These are phyloP conservation scores for Cyamopsis tetragonoloba DNA, from an alignment of 306 rosid genomes.

Conservation along the genomic window DNA sequence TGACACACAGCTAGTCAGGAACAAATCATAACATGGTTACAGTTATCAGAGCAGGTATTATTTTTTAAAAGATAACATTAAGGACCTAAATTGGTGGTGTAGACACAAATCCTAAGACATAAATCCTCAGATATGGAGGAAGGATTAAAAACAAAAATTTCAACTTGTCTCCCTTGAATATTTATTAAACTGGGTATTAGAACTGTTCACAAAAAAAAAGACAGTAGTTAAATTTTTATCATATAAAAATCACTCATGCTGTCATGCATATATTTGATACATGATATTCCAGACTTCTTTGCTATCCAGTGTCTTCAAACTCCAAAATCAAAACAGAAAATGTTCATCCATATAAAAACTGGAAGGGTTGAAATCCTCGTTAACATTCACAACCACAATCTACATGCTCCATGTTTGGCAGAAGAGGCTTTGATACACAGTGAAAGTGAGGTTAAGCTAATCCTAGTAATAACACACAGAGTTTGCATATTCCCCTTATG, in stretches of 20 bases:
- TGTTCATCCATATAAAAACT: slow-evolving; percentile 1
- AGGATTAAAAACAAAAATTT: not conserved
- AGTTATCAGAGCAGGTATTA: not conserved
- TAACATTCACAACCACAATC: slow-evolving; percentile 8
- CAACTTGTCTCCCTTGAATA: not conserved
- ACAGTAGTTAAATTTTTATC: no score
- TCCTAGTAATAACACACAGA: not conserved
- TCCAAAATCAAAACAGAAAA: slow-evolving; percentile 2
- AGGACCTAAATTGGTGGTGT: slow-evolving; percentile 4
- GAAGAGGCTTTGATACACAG: slow-evolving; percentile 1
- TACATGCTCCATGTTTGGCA: not conserved
- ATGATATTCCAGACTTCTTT: not conserved
- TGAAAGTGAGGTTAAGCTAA: not conserved
- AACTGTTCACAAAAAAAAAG: not conserved
- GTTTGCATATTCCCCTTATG: not conserved
- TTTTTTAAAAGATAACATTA: slow-evolving; percentile 12
- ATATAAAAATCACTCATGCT: no score
- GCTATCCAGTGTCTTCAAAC: not conserved
- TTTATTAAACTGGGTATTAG: not conserved
- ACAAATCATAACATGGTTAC: slow-evolving; percentile 13
- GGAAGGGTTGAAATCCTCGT: not conserved
- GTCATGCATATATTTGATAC: not conserved
- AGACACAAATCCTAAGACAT: not conserved
- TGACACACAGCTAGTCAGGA: not conserved
- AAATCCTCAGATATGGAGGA: not conserved